Conservation (phyloP, 129 eudicot genomes). For the Lactuca sativa region DNA sequence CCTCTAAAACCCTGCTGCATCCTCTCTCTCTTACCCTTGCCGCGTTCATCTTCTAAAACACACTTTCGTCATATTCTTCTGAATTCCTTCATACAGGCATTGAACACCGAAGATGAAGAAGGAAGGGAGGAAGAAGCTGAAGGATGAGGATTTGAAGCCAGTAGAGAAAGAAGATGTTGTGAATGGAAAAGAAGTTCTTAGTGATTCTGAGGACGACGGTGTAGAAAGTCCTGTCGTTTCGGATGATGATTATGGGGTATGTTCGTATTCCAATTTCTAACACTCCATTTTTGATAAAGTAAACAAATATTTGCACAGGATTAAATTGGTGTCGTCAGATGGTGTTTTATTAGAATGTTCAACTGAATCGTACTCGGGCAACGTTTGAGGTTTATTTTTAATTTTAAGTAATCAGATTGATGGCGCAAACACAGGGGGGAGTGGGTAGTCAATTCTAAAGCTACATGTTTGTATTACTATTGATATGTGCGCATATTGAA, state of each 20-base stretch:
- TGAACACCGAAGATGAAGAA: conserved; percentile 23
- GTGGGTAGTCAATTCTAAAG: too few relatives aligned
- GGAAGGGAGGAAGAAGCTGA: conserved; percentile 27
- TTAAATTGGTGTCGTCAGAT: not conserved
- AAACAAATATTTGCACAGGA: not conserved
- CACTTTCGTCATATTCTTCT: not conserved
- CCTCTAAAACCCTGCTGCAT: conserved; percentile 15
- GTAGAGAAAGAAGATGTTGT: conserved; percentile 12
- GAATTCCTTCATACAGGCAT: conserved; percentile 2
- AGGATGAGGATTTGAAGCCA: conserved; percentile 26
- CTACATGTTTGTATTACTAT: conserved; percentile 6
- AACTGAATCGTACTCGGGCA: too few relatives aligned
- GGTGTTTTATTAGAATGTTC: not conserved
- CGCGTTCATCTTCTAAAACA: not conserved
- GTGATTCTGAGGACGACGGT: conserved; percentile 30
- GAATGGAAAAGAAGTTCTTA: not conserved
- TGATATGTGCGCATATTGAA: not conserved
- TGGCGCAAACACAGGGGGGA: too few relatives aligned
- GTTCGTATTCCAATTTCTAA: not conserved
- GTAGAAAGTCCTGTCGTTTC: conserved; percentile 45
- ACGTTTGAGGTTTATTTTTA: not conserved
- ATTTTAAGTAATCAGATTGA: too few relatives aligned
- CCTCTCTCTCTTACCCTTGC: not conserved
- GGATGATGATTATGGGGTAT: conserved; percentile 40
- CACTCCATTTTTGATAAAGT: not conserved